A percentile compares a stretch with the other conserved stretches of the same genome.
These are phyloP conservation scores for Dactylellina cionopaga DNA, from an alignment of 2,329 filamentous ascomycete genomes.

Conservation along the genomic window DNA sequence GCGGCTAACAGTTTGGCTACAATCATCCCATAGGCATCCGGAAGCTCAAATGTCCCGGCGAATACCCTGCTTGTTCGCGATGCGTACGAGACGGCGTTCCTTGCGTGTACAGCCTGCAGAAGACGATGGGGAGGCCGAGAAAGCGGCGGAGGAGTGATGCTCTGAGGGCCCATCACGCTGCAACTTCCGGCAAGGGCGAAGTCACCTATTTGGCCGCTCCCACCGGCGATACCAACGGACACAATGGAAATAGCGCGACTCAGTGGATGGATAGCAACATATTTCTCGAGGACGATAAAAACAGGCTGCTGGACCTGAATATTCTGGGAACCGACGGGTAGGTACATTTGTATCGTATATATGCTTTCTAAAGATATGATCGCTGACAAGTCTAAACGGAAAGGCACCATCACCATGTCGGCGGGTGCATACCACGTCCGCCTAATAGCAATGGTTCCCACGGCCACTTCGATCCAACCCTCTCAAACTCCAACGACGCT, in stretches of 20 bases:
- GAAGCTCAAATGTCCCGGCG: constrained; percentile 74
- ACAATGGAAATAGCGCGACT: not conserved
- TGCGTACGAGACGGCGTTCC: constrained; percentile 68
- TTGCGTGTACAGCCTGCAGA: constrained; percentile 73
- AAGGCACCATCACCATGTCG: constrained; percentile 30
- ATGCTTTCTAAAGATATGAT: not conserved
- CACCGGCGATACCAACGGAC: constrained; percentile 16
- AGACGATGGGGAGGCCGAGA: constrained; percentile 73
- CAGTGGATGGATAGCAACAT: constrained; percentile 44
- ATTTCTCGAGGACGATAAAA: constrained; percentile 35
- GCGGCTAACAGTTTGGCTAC: too few species aligned
- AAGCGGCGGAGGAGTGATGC: constrained; percentile 64
- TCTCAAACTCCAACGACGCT: constrained; percentile 17
- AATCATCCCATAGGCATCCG: constrained; percentile 66
- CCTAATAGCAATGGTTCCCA: constrained; percentile 12
- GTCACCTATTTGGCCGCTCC: constrained; percentile 23
- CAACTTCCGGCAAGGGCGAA: constrained; percentile 6
- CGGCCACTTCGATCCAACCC: constrained; percentile 23
- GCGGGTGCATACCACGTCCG: constrained; percentile 29
- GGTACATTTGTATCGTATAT: not conserved
- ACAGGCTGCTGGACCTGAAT: constrained; percentile 34
- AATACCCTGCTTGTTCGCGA: constrained; percentile 69
- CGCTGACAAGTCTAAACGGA: constrained; percentile 1
- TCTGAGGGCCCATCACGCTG: constrained; percentile 36
- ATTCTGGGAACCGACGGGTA: constrained; percentile 46